Base-by-base conservation (phyloP, 176 grass and related monocot genomes). In the Phoenix roebelenii region DNA sequence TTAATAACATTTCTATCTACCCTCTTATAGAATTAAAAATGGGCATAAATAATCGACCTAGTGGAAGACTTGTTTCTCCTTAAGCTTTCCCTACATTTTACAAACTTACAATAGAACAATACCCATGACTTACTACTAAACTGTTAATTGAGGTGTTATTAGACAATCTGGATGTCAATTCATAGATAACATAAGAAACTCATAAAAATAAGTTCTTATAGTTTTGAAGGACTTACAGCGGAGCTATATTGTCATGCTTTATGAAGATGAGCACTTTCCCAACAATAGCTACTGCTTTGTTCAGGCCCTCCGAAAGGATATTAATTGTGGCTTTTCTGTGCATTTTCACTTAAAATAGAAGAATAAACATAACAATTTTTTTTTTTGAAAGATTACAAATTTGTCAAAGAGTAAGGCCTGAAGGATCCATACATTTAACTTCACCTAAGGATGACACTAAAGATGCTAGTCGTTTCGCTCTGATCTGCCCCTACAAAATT, bases 201-300 rank as follows among this genome's bases (percentile, higher is more conserved):
- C 35, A 44, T 44, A 44, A 12, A 12, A 44, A 44, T 14, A 44
- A 44, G 9, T 44, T 44, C 35, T 14, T 10, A 44, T 14, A 12
- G 35, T 12, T 55, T 50, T 50, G 30, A 52, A 54, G 5, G 64
- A 88, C 92, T 82, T 71, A 97, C 92, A 97, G 61, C 39, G 92
- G 92, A 70, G 87, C 74, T 81, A 85, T 64, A 66, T 85, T 77
- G 17, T 90, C 87, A 18, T 90, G 80, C 26, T 69, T 90, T 73
- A 97, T 79, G 26, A 80, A 88, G 64, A 80, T 80, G 70, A 97
- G 25, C 26, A 90, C 76, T 77, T 90, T 90, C 22, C 77, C 84
- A 51, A 69, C 44, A 75, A 97, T 65, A 57, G 72, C 81, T 65
- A 82, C 62, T 3, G 51, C 60, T 55, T 79, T 90, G 69, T 97